Base-by-base conservation (phyloP, 352 stramenopile species). In the Pythium aphanidermatum region DNA sequence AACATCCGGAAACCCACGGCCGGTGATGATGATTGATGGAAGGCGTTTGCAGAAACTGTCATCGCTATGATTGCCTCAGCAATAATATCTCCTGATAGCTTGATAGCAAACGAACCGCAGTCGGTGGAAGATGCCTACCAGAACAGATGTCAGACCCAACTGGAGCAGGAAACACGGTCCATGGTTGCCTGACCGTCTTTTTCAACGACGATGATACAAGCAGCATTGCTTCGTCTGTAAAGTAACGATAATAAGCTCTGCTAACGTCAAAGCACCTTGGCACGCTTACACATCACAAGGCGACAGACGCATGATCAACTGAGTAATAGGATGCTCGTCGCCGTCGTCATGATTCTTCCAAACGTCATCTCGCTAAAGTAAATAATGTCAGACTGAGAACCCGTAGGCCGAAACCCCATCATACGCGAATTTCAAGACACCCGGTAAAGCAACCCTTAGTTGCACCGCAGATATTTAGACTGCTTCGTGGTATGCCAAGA, bases 161-260 rank as follows among this genome's bases (percentile, higher is more conserved):
- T n/a, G n/a, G n/a, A n/a, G n/a, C n/a, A n/a, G n/a, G n/a, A n/a
- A n/a, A n/a, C n/a, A n/a, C n/a, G n/a, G n/a, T n/a, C n/a, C n/a
- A n/a, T n/a, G n/a, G n/a, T n/a, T n/a, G n/a, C n/a, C n/a, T 1
- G 58, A 93, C 94, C 92, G 38, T 98, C 94, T 59, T 98, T 98
- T 60, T 98, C 94, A 29, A 98, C 72, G 3, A 98, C 84, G 5
- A 98, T 36, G 47, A 98, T 97, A 48, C 60, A 96, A 29, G 68
- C 65, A 19, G 92, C 88, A 46, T 84, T 64, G 36, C 71, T 87
- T 48, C 46, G 43, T 11, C 81, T 93, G 31, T n/a, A n/a, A n/a
- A n/a, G n/a, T n/a, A n/a, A n/a, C n/a, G n/a, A n/a, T n/a, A n/a
- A n/a, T n/a, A n/a, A n/a, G n/a, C n/a, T n/a, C n/a, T n/a, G n/a